Evolutionary conservation across 495 filamentous ascomycete species (phyloP), one percentile per base, ranked within the genome.

Genomic region (Emericellopsis terricola): DNA sequence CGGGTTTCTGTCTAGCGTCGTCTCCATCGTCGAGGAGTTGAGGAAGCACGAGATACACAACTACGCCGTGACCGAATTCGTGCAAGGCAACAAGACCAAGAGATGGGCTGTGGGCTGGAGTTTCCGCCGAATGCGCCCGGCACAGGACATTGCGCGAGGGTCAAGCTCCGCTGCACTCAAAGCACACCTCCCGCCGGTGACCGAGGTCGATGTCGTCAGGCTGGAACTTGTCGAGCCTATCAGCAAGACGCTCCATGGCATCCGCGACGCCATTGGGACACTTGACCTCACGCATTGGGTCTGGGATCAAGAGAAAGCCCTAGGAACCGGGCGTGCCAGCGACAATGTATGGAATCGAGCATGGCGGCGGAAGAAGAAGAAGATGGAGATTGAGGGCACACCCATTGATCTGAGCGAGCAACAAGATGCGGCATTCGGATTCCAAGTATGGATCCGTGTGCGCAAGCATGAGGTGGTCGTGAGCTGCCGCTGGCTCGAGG

Each of bases 61-160:
- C 53, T 94, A 73, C 38, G 87, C 84, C 5, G 71, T 92, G 2
- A 81, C 73, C 0, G 73, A 78, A 41, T 79, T 96, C 36, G 61
- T 81, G 1, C 79, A 89, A 41, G 86, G 85, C 0, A 71, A 55
- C 21, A 75, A 73, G 46, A 97, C 89, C 14, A 71, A 74, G 31
- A 58, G 89, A 14, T 96, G 89, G 89, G 82, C 70, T 7, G 53
- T 94, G 19, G 89, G 65, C 0, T 97, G 89, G 89, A 86, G 78
- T 34, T 94, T 78, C 57, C 59, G 63, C 3, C 64, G 70, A 33
- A 57, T 65, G 42, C 62, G 87, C 33, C 83, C 87, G 17, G 55
- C 44, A 3, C 51, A 80, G 54, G 52, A 42, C 34, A 60, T 70
- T 5, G 69, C 70, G 9, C 59, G 81, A 18, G 68, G 67, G 2